These are phyloP conservation scores for Pogostemon cablin DNA, from an alignment of 257 asterid genomes.

Conservation along the genomic window DNA sequence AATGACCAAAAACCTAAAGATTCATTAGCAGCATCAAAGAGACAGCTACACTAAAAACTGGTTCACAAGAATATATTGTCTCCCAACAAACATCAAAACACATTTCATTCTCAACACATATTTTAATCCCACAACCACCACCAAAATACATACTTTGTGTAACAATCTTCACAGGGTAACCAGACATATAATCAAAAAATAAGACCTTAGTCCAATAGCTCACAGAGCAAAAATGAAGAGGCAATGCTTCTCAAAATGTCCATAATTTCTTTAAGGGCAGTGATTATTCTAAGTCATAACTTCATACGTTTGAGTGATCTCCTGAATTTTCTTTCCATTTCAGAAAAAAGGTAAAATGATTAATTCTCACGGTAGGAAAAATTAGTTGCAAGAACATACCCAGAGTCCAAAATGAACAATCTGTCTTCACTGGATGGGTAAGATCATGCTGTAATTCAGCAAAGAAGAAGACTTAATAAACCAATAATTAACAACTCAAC, in stretches of 20 bases:
- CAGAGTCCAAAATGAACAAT: conserved; percentile 93
- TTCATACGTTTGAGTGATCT: background rate
- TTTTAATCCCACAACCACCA: background rate
- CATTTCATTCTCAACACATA: background rate
- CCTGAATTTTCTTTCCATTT: background rate
- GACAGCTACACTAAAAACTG: background rate
- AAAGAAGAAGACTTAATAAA: conserved; percentile 8
- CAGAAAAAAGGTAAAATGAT: background rate
- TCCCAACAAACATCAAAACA: background rate
- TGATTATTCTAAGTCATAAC: background rate
- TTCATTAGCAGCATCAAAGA: background rate
- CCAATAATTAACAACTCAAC: conserved; percentile 8
- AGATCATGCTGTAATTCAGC: conserved; percentile 51
- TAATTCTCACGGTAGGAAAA: background rate
- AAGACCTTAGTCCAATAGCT: background rate
- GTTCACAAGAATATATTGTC: background rate
- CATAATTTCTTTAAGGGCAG: background rate
- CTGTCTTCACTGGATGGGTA: conserved; percentile 81
- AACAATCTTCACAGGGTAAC: background rate
- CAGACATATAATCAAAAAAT: background rate
- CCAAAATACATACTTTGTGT: background rate
- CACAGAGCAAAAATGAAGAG: background rate
- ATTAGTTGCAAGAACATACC: conserved; percentile 50
- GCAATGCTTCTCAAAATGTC: background rate
- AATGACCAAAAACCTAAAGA: background rate